These are phyloP conservation scores for Phyllosticta citrichinensis DNA, from an alignment of 2,329 filamentous ascomycete genomes.

Conservation along the genomic window DNA sequence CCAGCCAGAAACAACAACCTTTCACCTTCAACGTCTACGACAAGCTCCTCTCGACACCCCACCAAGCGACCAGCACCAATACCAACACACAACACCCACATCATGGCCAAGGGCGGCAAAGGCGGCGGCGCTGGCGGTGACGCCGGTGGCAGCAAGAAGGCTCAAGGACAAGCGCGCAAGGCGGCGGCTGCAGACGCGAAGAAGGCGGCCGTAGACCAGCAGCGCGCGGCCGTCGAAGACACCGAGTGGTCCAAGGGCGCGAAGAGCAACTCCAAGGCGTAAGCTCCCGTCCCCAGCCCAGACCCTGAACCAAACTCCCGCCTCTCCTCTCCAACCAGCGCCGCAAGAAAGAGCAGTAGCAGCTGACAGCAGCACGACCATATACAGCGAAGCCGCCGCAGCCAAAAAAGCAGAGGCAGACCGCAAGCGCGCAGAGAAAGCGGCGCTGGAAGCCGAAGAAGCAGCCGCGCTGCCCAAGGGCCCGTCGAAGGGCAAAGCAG, in stretches of 20 bases:
- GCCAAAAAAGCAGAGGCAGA: constrained; percentile 74
- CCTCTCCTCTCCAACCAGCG: neutral
- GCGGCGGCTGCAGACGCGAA: constrained; percentile 78
- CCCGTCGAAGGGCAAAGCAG: constrained; percentile 55
- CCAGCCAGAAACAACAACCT: neutral
- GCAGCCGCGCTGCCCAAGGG: constrained; percentile 58
- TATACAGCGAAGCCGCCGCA: constrained; percentile 67
- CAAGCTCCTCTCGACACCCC: neutral
- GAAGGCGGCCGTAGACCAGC: constrained; percentile 57
- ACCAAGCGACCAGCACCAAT: neutral
- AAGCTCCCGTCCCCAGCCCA: constrained; percentile 26
- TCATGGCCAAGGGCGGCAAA: constrained; percentile 50
- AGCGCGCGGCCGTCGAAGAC: constrained; percentile 55
- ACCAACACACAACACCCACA: constrained; percentile 12
- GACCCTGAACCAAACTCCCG: neutral
- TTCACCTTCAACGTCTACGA: neutral
- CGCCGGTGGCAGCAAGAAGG: constrained; percentile 73
- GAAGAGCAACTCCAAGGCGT: constrained; percentile 85
- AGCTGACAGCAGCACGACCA: neutral
- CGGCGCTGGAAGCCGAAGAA: constrained; percentile 73
- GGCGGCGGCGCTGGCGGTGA: constrained; percentile 34
- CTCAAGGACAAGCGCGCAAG: constrained; percentile 80
- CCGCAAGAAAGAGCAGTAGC: neutral
- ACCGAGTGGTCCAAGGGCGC: constrained; percentile 75
- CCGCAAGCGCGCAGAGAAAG: constrained; percentile 85